Conservation (phyloP, 805 yeast genomes). For the Ogataea nitratoaversa region DNA sequence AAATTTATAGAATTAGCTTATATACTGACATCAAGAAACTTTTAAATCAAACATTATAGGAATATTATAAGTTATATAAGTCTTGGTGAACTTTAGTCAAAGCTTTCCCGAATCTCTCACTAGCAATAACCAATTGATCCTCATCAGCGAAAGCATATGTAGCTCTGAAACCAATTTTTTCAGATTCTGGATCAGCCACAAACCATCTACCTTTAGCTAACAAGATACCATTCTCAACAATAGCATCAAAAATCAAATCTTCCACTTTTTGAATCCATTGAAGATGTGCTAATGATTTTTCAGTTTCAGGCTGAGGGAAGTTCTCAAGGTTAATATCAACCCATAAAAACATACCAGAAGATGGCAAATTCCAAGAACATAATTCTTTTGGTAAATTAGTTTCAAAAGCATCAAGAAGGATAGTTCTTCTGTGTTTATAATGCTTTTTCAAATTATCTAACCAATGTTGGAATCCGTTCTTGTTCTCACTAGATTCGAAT, state of each 20-base stretch:
- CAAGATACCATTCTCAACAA: conserved; percentile 22
- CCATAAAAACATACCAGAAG: conserved; percentile 43
- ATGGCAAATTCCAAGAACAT: conserved; percentile 38
- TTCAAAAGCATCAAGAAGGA: conserved; percentile 47
- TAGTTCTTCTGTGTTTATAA: conserved; percentile 62
- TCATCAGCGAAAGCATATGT: conserved; percentile 29
- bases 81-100: conserved; percentile 13
- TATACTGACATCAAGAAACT: too few relatives aligned
- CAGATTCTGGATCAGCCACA: conserved; percentile 19
- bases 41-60: too few relatives aligned
- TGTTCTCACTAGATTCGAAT: conserved; percentile 25
- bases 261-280: conserved; percentile 31
- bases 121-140: conserved; percentile 21
- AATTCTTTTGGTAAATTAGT: conserved; percentile 43
- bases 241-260: conserved; percentile 22
- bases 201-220: conserved; percentile 34
- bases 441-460: conserved; percentile 54
- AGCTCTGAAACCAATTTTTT: conserved; percentile 29
- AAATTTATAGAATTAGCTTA: too few relatives aligned
- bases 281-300: conserved; percentile 28
- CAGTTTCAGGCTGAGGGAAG: conserved; percentile 34
- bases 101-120: conserved; percentile 26
- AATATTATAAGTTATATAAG: conserved; percentile 6
- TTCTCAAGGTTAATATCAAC: conserved; percentile 37
- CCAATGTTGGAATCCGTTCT: conserved; percentile 69